Conservation (phyloP, 106 monocot species). For the Apostasia shenzhenica region DNA sequence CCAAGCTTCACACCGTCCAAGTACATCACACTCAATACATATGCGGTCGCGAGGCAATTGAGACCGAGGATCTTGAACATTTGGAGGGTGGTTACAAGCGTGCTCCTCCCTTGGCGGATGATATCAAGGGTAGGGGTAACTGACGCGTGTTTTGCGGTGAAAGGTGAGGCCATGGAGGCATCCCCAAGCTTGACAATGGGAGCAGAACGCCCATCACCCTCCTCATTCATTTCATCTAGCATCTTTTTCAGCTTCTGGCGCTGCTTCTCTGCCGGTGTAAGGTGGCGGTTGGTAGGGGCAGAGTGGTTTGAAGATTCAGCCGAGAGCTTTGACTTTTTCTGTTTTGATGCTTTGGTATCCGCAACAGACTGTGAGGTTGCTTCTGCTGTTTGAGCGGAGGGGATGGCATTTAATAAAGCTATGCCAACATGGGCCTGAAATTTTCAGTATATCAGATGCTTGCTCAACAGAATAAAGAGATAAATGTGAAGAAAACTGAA, state of each 20-base stretch:
- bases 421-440: conserved; percentile 94
- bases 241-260: conserved; percentile 66
- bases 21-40: conserved; percentile 96
- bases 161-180: conserved; percentile 98
- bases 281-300: conserved; percentile 41
- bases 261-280: conserved; percentile 74
- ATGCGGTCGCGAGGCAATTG: conserved; percentile 98
- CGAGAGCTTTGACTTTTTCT: conserved; percentile 49
- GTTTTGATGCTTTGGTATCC: conserved; percentile 47
- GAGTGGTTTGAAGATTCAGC: conserved; percentile 39
- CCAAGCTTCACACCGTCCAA: conserved; percentile 98
- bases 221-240: conserved; percentile 92
- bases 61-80: conserved; percentile 99
- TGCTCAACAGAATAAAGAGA: no score
- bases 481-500: neutral
- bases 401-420: conserved; percentile 84
- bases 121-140: conserved; percentile 90
- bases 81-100: conserved; percentile 95
- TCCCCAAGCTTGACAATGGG: conserved; percentile 96
- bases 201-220: conserved; percentile 68
- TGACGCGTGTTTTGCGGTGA: conserved; percentile 98
- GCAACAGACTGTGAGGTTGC: conserved; percentile 37
- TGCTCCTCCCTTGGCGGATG: conserved; percentile 94
- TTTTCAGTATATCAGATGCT: neutral
- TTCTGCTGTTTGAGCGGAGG: conserved; percentile 45